Evolutionary conservation across 768 basidiomycete genomes (phyloP).

Genomic region (Sistotremastrum suecicum): DNA sequence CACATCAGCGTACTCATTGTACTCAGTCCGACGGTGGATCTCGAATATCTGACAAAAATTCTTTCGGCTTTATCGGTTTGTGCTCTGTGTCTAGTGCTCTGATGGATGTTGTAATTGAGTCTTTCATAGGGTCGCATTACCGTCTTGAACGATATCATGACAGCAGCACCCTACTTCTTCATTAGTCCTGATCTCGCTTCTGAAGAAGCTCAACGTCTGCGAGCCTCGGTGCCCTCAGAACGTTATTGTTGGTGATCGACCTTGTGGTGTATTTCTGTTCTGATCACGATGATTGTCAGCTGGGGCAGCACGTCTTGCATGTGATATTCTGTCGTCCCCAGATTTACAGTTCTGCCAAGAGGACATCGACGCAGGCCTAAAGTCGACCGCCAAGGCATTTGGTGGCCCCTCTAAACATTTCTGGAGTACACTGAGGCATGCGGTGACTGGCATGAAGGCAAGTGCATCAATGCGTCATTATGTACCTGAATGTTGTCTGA

Average conservation of each 20-base stretch:
- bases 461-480: slow-evolving; percentile 6
- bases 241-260: slow-evolving; percentile 29
- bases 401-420: slow-evolving; percentile 35
- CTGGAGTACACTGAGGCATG: slow-evolving; percentile 63
- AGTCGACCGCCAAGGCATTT: slow-evolving; percentile 17
- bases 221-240: slow-evolving; percentile 23
- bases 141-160: slow-evolving; percentile 58
- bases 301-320: background rate
- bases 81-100: background rate
- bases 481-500: too few relatives aligned
- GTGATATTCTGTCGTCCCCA: slow-evolving; percentile 4
- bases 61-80: background rate
- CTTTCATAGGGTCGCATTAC: slow-evolving; percentile 46
- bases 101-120: background rate
- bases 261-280: slow-evolving; percentile 6
- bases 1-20: slow-evolving; percentile 51
- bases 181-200: slow-evolving; percentile 44
- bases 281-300: slow-evolving; percentile 1
- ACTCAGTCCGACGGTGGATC: slow-evolving; percentile 38
- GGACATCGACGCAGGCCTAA: slow-evolving; percentile 20
- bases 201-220: slow-evolving; percentile 41
- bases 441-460: slow-evolving; percentile 75
- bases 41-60: background rate
- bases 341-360: slow-evolving; percentile 11
- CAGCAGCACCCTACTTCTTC: slow-evolving; percentile 67